Evolutionary conservation across 2,329 filamentous ascomycete species (phyloP), one percentile per base, ranked within the genome.

Genomic region (Penicillium thymicola): DNA sequence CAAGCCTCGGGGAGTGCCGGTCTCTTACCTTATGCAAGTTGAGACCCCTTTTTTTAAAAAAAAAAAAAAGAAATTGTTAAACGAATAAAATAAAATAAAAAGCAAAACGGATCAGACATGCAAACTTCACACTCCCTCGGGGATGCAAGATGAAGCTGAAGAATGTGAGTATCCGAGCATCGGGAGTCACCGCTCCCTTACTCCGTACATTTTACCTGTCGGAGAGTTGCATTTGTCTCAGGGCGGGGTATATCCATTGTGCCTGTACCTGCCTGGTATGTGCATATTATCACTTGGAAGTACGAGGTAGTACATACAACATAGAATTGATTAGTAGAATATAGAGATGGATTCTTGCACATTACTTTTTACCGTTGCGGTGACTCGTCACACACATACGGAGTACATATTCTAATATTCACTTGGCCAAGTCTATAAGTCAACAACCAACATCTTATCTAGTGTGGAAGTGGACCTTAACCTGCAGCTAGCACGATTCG

Each of bases 1-100:
- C 41, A 47, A 45, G 42, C 36, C 21, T 53, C 49, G 57, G 57
- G 28, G 49, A 46, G 44, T 57, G 54, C 57, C 43, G 43, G 36
- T 45, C 23, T 36, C 34, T 48, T 41, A 25, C 44, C 48, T 42
- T 38, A 45, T 48, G 37, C 43, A 21, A 14, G n/a, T 27, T 32
- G 9, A 10, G 5, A 21, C 8, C n/a, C 7, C 16, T 13, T 10
- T 18, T 13, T 13, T 23, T 21, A 21, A 21, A 21, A 21, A 2
- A 21, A 21, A 21, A 21, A 21, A 2, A 21, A 21, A 21, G 3
- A 21, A 21, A 21, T 10, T 27, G 9, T 28, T 28, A 10, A n/a
- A 27, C n/a, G 25, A 32, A 21, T n/a, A 5, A 18, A 16, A n/a
- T 27, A 23, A 8, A 25, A 21, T 21, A 21, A 13, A 23, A 42